Evolutionary conservation across 495 filamentous ascomycete genomes (phyloP), one percentile per base, ranked within the genome.

Genomic region (Xylaria intraflava): DNA sequence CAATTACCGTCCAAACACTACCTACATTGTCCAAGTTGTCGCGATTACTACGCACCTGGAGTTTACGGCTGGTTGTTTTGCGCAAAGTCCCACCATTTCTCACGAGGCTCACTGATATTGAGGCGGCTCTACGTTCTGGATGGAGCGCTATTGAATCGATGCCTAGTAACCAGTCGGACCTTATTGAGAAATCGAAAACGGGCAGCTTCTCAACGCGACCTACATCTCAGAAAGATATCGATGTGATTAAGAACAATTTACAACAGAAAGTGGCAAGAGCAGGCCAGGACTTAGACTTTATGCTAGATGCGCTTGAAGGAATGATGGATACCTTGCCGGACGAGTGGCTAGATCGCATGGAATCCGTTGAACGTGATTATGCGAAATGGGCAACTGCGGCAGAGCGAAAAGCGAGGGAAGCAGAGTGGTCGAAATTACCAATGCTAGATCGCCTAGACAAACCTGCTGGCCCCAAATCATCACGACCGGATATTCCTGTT

Each of bases 251-350:
- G 57, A 71, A 73, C 16, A 73, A 82, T 4, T 71, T 97, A 31
- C 79, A 86, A 45, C 71, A 78, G 8, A 87, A 86, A 48, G 83
- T 97, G 16, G 70, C 79, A 30, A 76, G 78, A 16, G 77, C 88
- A 1, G 94, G 89, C 0, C 78, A 78, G 33, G 72, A 83, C 20
- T 73, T 97, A 65, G 93, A 98, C 65, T 76, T 70, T 11, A 87
- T 94, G 78, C 77, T 97, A 6, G 91, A 97, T 60, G 73, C 81
- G 9, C 71, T 97, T 9, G 93, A 96, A 64, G 90, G 88, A 5
- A 77, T 82, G 23, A 75, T 84, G 48, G 93, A 98, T 59, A 85
- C 85, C 2, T 65, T 98, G 9, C 93, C 93, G 0, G 89, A 95
- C 29, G 61, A 69, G 17, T 98, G 94, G 94, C 81, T 96, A 42